Evolutionary conservation across 192 early-diverging fungal species (phyloP).

Genomic region (Podila epicladia): DNA sequence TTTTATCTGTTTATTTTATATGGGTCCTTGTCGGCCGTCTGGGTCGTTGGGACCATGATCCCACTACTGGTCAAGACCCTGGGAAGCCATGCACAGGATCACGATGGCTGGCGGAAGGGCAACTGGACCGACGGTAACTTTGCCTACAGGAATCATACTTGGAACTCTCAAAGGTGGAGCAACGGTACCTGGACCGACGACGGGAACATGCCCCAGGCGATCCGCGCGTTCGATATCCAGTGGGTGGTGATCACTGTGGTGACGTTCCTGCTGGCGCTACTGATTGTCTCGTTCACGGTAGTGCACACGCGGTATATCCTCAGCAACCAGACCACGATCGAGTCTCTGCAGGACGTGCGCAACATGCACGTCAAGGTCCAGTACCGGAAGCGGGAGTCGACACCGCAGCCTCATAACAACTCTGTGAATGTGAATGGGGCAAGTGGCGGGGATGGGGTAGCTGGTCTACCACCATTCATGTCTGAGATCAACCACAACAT

Average conservation of each 20-base stretch:
- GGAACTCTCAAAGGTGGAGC: not conserved
- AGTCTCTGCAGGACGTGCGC: slow-evolving; percentile 41
- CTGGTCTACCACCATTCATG: slow-evolving; percentile 7
- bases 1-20: slow-evolving; percentile 62
- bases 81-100: not conserved
- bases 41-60: slow-evolving; percentile 42
- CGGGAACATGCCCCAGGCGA: not conserved
- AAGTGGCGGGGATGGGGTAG: not conserved
- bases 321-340: slow-evolving; percentile 65
- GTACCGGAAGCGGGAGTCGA: slow-evolving; percentile 25
- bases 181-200: not conserved
- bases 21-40: slow-evolving; percentile 45
- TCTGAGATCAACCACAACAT: slow-evolving; percentile 15
- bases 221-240: slow-evolving; percentile 43
- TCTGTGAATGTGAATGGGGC: not conserved
- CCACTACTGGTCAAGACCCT: slow-evolving; percentile 26
- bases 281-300: slow-evolving; percentile 58
- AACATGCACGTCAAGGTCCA: slow-evolving; percentile 23
- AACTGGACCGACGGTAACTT: not conserved
- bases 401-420: not conserved
- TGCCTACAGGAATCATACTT: not conserved
- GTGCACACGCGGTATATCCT: slow-evolving; percentile 63
- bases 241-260: slow-evolving; percentile 49
- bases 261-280: slow-evolving; percentile 54
- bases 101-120: not conserved